Evolutionary conservation across 768 basidiomycete genomes (phyloP).

Genomic region (Cystobasidium ongulense): DNA sequence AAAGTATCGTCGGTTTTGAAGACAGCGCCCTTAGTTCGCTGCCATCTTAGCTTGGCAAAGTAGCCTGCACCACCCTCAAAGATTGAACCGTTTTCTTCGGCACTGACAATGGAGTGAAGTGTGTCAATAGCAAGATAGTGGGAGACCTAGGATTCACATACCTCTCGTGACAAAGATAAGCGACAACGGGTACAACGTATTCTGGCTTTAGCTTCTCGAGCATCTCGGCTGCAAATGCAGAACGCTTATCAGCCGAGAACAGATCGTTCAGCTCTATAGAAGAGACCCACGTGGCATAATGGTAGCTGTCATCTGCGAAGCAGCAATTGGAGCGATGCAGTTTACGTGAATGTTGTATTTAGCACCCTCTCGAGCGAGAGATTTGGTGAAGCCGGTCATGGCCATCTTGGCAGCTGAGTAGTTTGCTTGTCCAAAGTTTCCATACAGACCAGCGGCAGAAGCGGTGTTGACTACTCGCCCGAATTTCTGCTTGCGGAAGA

Average conservation of each 20-base stretch:
- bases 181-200: slow-evolving; percentile 85
- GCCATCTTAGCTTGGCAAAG: slow-evolving; percentile 84
- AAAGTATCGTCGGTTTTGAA: slow-evolving; percentile 85
- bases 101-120: neutral
- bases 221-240: slow-evolving; percentile 69
- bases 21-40: slow-evolving; percentile 72
- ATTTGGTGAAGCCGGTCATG: slow-evolving; percentile 82
- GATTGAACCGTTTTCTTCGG: slow-evolving; percentile 62
- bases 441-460: slow-evolving; percentile 58
- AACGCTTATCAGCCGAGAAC: neutral
- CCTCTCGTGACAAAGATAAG: slow-evolving; percentile 55
- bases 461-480: slow-evolving; percentile 91
- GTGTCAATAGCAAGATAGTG: neutral
- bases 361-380: slow-evolving; percentile 78
- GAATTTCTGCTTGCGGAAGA: slow-evolving; percentile 89
- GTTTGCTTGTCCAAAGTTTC: slow-evolving; percentile 90
- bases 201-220: slow-evolving; percentile 65
- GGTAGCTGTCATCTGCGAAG: slow-evolving; percentile 90
- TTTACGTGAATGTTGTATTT: slow-evolving; percentile 63
- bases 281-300: slow-evolving; percentile 28
- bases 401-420: slow-evolving; percentile 99
- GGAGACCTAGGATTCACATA: neutral
- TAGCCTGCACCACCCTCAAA: slow-evolving; percentile 93
- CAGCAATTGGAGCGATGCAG: slow-evolving; percentile 92
- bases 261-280: neutral